Evolutionary conservation across 305 asterid genomes (phyloP), one percentile per base, ranked within the genome.

Genomic region (Rubia occidens): DNA sequence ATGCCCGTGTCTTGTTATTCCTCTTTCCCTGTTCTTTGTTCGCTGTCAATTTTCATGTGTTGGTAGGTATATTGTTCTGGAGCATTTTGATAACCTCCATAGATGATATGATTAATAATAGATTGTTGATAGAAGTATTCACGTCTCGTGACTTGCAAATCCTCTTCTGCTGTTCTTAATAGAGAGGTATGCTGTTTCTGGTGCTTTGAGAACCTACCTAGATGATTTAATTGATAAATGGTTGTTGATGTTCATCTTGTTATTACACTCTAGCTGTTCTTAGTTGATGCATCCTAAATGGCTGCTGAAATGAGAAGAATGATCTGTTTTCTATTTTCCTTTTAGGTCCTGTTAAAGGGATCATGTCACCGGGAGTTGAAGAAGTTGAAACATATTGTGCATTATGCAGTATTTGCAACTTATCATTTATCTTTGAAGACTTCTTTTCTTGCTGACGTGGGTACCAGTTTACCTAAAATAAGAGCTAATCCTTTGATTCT

Each of bases 331-430:
- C 70, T 62, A 51, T 56, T 72, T 71, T 45, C 60, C 44, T 73
- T 75, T 65, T 73, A 94, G 97, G 95, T 91, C 71, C 81, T 95
- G 67, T 84, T 95, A 45, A 87, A 84, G 70, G 99, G 99, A 21
- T 85, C 90, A 9, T 66, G 55, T 62, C 89, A 84, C 29, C 85
- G 83, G 72, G 96, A 88, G 75, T 95, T 91, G 67, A 91, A 88
- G 83, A 91, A 86, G 85, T 83, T 89, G 81, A 95, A 95, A 71
- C 80, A 82, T 39, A 96, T 85, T 69, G 81, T 88, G 68, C 89
- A 81, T 55, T 91, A 85, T 71, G 96, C 97, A 32, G 89, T 95
- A 47, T 95, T 91, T 78, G 99, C 97, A n/a, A 97, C 99, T 53
- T 85, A 95, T 76, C 97, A 95, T 84, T 80, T 95, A 79, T 85